Base-by-base conservation (phyloP, 148 eudicot species). In the Vaccinium macrocarpon region DNA sequence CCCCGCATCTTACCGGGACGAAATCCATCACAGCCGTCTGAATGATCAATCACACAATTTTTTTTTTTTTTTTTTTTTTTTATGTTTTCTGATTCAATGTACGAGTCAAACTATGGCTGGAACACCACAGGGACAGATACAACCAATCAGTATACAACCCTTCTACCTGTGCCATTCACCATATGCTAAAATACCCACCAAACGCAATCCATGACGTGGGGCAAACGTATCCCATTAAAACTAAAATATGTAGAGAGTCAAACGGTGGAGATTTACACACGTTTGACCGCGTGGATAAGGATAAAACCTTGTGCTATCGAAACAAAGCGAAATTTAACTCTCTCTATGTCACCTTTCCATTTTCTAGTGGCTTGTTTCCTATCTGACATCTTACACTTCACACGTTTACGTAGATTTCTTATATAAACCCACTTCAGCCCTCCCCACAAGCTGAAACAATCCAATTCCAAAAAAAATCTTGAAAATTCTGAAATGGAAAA, bases 261-360 rank as follows among this genome's bases (percentile, higher is more conserved):
- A 71, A 74, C 81, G 88, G 77, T 83, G 81, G 35, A 72, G 68
- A 83, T 86, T 57, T 12, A 51, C 62, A 32, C 23, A 42, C 46
- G 4, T 42, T 5, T 42, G 46, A 5, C 56, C 8, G 16, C 78
- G 27, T 64, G 84, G 89, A 88, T 88, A 88, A 88, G 87, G 89
- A 85, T 85, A 88, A 88, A 88, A 75, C 82, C 66, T 55, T 1
- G 76, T 35, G 86, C 0, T 10, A 56, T 4, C 59, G 59, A 56
- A 57, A 18, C 21, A 5, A 57, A 81, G 14, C 51, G n/a, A 84
- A 87, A 87, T 75, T 81, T 84, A 76, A 51, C 51, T n/a, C 80
- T 57, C 68, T 38, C 18, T 9, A 80, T 66, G 84, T 83, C 79
- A 81, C 59, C 84, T 16, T 61, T 51, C 84, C 61, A 48, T 68